Conservation (phyloP, 345 rosid genomes). For the Lepidium sativum region DNA sequence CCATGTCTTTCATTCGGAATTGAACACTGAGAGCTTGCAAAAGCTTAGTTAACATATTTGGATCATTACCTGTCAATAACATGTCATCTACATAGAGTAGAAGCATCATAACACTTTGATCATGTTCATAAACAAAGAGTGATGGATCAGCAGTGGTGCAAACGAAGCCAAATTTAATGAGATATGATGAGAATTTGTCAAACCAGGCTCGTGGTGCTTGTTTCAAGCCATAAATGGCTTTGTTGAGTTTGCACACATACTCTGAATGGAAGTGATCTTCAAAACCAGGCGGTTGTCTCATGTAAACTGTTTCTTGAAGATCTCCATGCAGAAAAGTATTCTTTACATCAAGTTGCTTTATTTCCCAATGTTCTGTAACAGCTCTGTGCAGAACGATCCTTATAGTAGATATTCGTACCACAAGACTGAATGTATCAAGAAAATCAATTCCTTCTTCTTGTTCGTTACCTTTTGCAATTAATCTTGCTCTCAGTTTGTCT, state of each 20-base stretch:
- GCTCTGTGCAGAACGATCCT: not conserved
- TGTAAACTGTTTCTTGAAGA: not conserved
- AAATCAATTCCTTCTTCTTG: not conserved
- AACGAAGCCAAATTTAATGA: not conserved
- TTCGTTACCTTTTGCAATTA: not conserved
- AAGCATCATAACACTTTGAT: not conserved
- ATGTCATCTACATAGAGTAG: not conserved
- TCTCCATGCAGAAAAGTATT: not conserved
- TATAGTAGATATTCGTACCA: not conserved
- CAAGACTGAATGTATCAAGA: not conserved
- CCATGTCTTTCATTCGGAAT: not conserved
- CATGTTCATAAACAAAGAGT: not conserved
- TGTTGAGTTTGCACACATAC: not conserved
- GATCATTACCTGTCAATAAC: not conserved
- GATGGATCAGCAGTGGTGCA: not conserved
- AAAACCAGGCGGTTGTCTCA: not conserved
- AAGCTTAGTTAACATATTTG: not conserved
- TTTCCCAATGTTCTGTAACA: not conserved
- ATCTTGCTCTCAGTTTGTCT: not conserved
- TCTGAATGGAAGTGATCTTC: not conserved
- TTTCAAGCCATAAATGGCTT: not conserved
- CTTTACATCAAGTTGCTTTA: not conserved
- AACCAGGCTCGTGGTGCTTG: not conserved
- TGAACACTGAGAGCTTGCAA: not conserved
- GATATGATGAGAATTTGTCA: not conserved